Conservation (phyloP, 208 protist genomes). For the Leptomonas pyrrhocoris region DNA sequence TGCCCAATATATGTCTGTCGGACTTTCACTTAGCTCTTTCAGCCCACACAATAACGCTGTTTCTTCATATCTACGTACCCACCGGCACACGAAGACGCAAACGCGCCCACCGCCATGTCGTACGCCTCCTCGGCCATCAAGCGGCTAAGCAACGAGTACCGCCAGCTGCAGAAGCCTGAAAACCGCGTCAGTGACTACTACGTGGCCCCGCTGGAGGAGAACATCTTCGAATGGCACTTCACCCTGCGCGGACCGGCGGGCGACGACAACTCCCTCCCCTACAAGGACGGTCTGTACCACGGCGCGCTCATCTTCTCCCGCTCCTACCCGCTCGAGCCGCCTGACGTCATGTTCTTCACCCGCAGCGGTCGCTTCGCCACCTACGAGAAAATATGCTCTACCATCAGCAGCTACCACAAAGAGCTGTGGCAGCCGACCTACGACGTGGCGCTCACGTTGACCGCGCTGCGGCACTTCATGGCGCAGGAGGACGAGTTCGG, state of each 20-base stretch:
- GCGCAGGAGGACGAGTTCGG: constrained; percentile 77
- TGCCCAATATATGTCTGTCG: too few species aligned
- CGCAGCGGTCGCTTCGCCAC: constrained; percentile 86
- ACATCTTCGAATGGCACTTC: constrained; percentile 99
- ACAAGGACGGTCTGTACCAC: constrained; percentile 88
- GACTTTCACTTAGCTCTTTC: too few species aligned
- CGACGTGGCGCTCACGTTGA: constrained; percentile 67
- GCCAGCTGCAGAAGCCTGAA: constrained; percentile 35
- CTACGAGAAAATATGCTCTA: constrained; percentile 85
- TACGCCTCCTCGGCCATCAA: constrained; percentile 62
- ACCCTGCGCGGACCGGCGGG: constrained; percentile 91
- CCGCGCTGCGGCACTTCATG: constrained; percentile 86
- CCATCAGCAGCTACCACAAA: constrained; percentile 88
- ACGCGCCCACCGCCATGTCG: constrained; percentile 19
- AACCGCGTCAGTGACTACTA: constrained; percentile 72
- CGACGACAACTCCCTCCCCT: constrained; percentile 38
- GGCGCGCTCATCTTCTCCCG: constrained; percentile 76
- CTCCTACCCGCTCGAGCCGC: constrained; percentile 87
- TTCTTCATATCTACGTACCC: too few species aligned
- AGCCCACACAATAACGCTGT: too few species aligned
- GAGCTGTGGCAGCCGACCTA: constrained; percentile 89
- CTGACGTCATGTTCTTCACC: constrained; percentile 91
- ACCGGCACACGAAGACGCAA: neutral
- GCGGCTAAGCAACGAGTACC: constrained; percentile 70
- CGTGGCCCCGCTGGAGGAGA: constrained; percentile 79